Evolutionary conservation across 345 rosid genomes (phyloP), one percentile per base, ranked within the genome.

Genomic region (Mallotus nudiflorus): DNA sequence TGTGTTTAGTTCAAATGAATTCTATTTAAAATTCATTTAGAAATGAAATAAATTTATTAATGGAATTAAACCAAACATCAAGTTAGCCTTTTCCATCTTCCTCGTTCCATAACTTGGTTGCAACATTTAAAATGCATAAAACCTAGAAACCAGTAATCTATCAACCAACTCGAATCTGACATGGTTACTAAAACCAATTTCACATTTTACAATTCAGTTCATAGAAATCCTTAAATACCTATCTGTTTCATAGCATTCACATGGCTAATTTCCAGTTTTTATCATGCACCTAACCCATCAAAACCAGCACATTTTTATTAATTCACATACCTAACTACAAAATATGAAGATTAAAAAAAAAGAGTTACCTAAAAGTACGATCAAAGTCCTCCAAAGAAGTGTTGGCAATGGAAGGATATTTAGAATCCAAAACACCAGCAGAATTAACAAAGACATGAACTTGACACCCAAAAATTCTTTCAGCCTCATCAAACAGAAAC

Each of bases 321-420:
- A 29, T 8, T 16, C 22, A 37, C 6, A 35, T 20, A 20, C 3
- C 11, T 0, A 7, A 29, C 0, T 16, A 11, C 3, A 46, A 7
- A 22, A 16, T n/a, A 37, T 5, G 50, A 16, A 65, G 2, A 11
- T 0, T n/a, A n/a, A n/a, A n/a, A n/a, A n/a, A 9, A 15, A 15
- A 5, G 11, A 64, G 27, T 27, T 66, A 77, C 81, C 79, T 69
- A 66, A 79, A 77, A 61, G 59, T 77, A 55, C 15, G 73, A 33
- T 83, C 86, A 29, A 80, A 83, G 24, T 72, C 82, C 64, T 83
- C 74, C 59, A 80, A 42, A 7, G 75, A 69, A 50, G 77, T 72
- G 50, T 78, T 33, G 24, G 82, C 81, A 2, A 83, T 22, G 69
- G 82, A 50, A 40, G 82, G 81, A 24, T 69, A 75, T 40, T 70